Conservation (phyloP, 2,329 filamentous ascomycete genomes). For the Claviceps maximensis region DNA sequence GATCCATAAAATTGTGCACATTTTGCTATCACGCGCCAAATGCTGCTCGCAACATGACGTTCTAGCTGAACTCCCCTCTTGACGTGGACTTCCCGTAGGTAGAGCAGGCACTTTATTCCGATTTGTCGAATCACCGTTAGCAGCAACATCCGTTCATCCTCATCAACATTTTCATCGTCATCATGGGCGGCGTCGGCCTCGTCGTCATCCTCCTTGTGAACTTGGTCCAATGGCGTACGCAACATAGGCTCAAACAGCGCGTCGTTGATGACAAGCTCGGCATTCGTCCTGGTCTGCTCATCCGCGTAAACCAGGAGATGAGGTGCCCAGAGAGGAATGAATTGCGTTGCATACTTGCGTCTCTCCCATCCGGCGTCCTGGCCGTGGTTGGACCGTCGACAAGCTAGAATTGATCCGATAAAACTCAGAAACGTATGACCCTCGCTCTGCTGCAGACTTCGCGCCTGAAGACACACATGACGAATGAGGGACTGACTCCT, state of each 20-base stretch:
- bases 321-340: constrained; percentile 36
- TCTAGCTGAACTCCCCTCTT: constrained; percentile 27
- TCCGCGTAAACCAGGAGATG: constrained; percentile 35
- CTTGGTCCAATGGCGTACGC: background rate
- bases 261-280: constrained; percentile 30
- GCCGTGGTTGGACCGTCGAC: constrained; percentile 17
- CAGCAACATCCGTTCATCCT: background rate
- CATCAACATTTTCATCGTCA: background rate
- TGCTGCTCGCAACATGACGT: constrained; percentile 25
- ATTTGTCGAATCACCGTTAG: constrained; percentile 24
- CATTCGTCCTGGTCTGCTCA: constrained; percentile 24
- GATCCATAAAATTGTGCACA: constrained; percentile 28
- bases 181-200: background rate
- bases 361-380: constrained; percentile 12
- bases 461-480: constrained; percentile 31
- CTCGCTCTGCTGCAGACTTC: constrained; percentile 32
- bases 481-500: constrained; percentile 26
- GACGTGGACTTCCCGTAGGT: constrained; percentile 34
- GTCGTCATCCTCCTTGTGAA: background rate
- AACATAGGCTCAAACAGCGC: constrained; percentile 26
- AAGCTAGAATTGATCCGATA: constrained; percentile 17
- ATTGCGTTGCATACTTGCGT: constrained; percentile 11
- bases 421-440: constrained; percentile 36
- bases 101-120: constrained; percentile 31
- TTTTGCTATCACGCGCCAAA: constrained; percentile 29